Evolutionary conservation across 768 basidiomycete species (phyloP).

Genomic region (Xerocomellus intermedius): DNA sequence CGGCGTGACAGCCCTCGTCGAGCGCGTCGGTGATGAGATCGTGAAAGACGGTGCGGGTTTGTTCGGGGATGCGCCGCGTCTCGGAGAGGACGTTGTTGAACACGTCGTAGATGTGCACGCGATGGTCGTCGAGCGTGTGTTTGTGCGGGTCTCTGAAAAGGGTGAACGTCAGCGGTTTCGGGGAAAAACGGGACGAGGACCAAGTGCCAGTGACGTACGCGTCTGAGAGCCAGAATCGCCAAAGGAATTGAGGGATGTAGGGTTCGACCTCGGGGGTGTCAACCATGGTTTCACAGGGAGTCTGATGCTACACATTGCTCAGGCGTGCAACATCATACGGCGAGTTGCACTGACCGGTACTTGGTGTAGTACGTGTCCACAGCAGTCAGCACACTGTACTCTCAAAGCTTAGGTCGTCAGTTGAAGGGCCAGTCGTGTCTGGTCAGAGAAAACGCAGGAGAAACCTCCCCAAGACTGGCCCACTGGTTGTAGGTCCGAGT

Average conservation of each 20-base stretch:
- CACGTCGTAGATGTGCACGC: conserved; percentile 53
- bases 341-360: background rate
- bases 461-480: background rate
- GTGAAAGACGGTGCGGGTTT: conserved; percentile 39
- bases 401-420: background rate
- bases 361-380: background rate
- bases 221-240: conserved; percentile 49
- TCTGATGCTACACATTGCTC: background rate
- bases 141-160: conserved; percentile 26
- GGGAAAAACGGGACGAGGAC: background rate
- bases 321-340: background rate
- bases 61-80: conserved; percentile 38
- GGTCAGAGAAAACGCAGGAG: background rate
- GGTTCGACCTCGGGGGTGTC: conserved; percentile 26
- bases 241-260: conserved; percentile 47
- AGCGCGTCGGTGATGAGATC: conserved; percentile 37
- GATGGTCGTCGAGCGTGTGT: conserved; percentile 33
- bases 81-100: conserved; percentile 51
- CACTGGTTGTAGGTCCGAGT: conserved; percentile 5
- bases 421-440: background rate
- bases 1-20: conserved; percentile 36
- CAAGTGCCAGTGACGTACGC: conserved; percentile 30
- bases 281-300: background rate
- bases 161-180: background rate
- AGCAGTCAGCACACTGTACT: background rate